A percentile compares a stretch with the other conserved stretches of the same genome.
These are phyloP conservation scores for Paratinospora sagittata DNA, from an alignment of 164 flowering plant species.

Conservation along the genomic window DNA sequence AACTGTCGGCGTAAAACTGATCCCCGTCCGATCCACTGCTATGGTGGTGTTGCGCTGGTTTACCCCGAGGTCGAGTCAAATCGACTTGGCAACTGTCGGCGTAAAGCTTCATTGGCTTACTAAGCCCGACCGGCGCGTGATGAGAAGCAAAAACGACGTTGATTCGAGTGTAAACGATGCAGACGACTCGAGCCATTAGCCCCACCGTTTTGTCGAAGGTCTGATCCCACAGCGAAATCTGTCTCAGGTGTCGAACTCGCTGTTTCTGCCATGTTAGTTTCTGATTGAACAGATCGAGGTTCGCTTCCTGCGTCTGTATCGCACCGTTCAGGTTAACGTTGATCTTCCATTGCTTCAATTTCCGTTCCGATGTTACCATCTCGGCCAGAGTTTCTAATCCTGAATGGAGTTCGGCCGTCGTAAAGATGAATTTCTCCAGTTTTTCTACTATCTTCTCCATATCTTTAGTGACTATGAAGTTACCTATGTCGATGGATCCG, in stretches of 20 bases:
- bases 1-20: too few relatives aligned
- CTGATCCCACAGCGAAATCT: slow-evolving; percentile 54
- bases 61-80: background rate
- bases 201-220: slow-evolving; percentile 46
- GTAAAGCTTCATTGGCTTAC: background rate
- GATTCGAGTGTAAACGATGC: slow-evolving; percentile 44
- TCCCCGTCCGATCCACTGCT: too few relatives aligned
- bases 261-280: slow-evolving; percentile 41
- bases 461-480: slow-evolving; percentile 22
- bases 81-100: background rate
- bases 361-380: slow-evolving; percentile 50
- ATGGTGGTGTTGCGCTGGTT: background rate
- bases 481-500: slow-evolving; percentile 29
- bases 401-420: slow-evolving; percentile 40
- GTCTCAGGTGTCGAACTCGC: slow-evolving; percentile 36
- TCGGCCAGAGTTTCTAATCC: slow-evolving; percentile 39
- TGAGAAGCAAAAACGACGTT: slow-evolving; percentile 45
- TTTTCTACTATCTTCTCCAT: slow-evolving; percentile 27
- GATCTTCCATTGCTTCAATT: slow-evolving; percentile 34
- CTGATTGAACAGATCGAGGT: slow-evolving; percentile 33
- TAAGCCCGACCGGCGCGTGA: slow-evolving; percentile 10
- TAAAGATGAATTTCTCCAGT: slow-evolving; percentile 44
- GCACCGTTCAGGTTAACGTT: background rate
- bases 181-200: slow-evolving; percentile 44
- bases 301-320: slow-evolving; percentile 16